Conservation (phyloP, 805 yeast genomes). For the Monosporozyma solicola region DNA sequence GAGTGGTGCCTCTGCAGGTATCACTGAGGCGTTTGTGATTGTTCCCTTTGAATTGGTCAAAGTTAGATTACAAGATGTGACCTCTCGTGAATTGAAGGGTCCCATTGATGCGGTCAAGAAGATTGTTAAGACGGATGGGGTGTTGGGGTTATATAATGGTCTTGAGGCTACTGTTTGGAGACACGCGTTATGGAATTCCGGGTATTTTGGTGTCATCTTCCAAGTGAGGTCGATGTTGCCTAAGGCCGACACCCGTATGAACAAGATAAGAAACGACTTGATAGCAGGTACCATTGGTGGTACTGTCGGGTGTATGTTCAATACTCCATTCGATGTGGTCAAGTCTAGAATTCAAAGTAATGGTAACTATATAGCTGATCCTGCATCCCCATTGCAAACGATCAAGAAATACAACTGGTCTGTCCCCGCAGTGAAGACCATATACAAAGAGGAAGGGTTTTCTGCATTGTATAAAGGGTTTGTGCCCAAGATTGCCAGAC, state of each 20-base stretch:
- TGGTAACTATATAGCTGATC: conserved; percentile 31
- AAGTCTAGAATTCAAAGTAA: conserved; percentile 85
- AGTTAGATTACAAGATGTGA: conserved; percentile 86
- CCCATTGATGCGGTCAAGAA: conserved; percentile 73
- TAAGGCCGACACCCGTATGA: conserved; percentile 55
- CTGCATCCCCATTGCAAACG: conserved; percentile 49
- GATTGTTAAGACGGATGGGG: conserved; percentile 68
- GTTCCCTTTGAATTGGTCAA: conserved; percentile 96
- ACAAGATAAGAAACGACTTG: conserved; percentile 78
- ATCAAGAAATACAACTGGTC: conserved; percentile 90
- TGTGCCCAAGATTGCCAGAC: conserved; percentile 90
- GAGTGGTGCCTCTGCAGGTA: conserved; percentile 98
- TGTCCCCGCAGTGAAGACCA: conserved; percentile 61
- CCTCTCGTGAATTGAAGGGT: conserved; percentile 58
- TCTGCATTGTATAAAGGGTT: conserved; percentile 90
- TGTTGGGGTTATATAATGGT: conserved; percentile 82
- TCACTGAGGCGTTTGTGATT: conserved; percentile 91
- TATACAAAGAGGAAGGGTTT: conserved; percentile 82
- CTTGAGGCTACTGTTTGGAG: conserved; percentile 96
- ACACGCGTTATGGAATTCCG: conserved; percentile 95
- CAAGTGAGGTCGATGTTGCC: conserved; percentile 78
- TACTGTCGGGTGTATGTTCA: conserved; percentile 86
- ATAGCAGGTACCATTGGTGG: conserved; percentile 96
- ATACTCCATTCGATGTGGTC: conserved; percentile 96
- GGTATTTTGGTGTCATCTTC: conserved; percentile 91